Base-by-base conservation (phyloP, 345 rosid species). In the Bretschneidera sinensis region DNA sequence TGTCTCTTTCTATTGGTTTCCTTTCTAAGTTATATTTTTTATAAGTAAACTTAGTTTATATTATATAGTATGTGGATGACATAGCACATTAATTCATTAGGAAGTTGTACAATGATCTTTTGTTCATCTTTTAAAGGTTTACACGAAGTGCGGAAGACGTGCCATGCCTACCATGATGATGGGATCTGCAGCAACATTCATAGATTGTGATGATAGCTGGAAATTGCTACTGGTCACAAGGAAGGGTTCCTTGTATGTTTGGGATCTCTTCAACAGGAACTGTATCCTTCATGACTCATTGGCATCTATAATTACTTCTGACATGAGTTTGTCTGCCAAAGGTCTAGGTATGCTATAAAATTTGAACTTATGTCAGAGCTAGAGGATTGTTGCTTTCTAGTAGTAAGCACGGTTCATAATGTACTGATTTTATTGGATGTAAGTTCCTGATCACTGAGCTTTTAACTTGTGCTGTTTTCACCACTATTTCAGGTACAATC, bases 161-260 rank as follows among this genome's bases (percentile, higher is more conserved):
- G 88, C 87, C 43, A 78, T 95, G 92, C 99, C 99, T 15, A 71
- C 92, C 25, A 85, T 95, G 96, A 88, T 91, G 92, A 74, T 79
- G 83, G 99, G 96, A 71, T 91, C 97, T 55, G 88, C 97, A 43
- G 91, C 95, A 65, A 86, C 88, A 28, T 95, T 95, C 65, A 68
- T 91, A 24, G 99, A 91, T 71, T 95, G 97, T 59, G 95, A 95
- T 21, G 91, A 95, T 64, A 76, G 80, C 78, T 91, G 97, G 99
- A 91, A 91, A 66, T 69, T 95, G 76, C 68, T 95, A 64, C 74
- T 95, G 60, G 86, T 88, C 68, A 88, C 99, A 23, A 85, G 79
- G 80, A 91, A 82, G 70, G 99, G 99, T 63, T 77, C 94, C 23
- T 65, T 95, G 43, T 79, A 83, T 54, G 73, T 95, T 48, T 95